A percentile compares a stretch with the other conserved stretches of the same genome.
These are phyloP conservation scores for Arachnopeziza araneosa DNA, from an alignment of 2,329 filamentous ascomycete species.

Conservation along the genomic window DNA sequence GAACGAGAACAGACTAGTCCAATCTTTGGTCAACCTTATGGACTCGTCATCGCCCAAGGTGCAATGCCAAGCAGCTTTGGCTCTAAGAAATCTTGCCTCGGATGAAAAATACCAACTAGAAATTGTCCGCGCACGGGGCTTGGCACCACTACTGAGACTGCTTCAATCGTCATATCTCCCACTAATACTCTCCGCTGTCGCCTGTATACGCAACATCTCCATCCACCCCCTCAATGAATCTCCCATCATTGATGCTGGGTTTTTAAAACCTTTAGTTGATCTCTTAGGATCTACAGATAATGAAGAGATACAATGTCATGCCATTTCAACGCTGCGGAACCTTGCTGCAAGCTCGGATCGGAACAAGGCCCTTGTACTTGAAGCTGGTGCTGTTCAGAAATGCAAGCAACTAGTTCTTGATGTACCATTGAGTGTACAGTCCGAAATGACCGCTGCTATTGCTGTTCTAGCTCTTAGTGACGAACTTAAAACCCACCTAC, in stretches of 20 bases:
- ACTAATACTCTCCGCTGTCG: conserved; percentile 91
- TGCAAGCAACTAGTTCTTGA: conserved; percentile 95
- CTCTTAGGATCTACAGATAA: conserved; percentile 93
- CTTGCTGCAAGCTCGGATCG: conserved; percentile 93
- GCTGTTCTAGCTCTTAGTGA: conserved; percentile 93
- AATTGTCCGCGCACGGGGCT: conserved; percentile 83
- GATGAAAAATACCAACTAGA: conserved; percentile 99
- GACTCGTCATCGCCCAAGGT: conserved; percentile 96
- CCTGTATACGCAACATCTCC: conserved; percentile 97
- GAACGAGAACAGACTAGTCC: conserved; percentile 84
- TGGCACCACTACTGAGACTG: conserved; percentile 79
- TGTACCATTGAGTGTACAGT: conserved; percentile 90
- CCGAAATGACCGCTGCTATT: conserved; percentile 99
- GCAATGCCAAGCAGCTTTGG: conserved; percentile 92
- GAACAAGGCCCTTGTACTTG: conserved; percentile 95
- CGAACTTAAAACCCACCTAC: conserved; percentile 84
- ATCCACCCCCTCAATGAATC: conserved; percentile 98
- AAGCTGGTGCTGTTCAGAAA: conserved; percentile 95
- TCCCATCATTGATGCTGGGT: conserved; percentile 96
- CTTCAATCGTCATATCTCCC: conserved; percentile 94
- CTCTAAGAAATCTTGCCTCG: conserved; percentile 89
- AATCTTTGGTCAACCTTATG: conserved; percentile 93
- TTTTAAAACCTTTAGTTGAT: conserved; percentile 88
- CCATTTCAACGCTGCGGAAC: conserved; percentile 93
- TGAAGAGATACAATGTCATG: conserved; percentile 98